Base-by-base conservation (phyloP, 371 early-diverging fungal genomes). In the Rhizomucor miehei region DNA sequence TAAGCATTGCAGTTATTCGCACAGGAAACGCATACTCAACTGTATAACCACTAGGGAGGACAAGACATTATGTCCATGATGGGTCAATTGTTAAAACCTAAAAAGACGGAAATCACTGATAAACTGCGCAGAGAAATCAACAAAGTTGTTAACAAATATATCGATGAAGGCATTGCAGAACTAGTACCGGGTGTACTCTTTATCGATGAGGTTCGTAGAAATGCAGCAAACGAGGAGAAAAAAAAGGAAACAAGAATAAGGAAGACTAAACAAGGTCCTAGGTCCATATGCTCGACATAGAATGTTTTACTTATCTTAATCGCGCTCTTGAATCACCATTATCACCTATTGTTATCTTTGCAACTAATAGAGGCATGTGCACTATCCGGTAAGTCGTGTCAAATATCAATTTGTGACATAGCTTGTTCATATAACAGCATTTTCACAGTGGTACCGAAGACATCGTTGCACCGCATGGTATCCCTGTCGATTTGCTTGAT, bases 261-360 rank as follows among this genome's bases (percentile, higher is more conserved):
- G 9, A 17, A 41, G 9, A 0, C 44, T 29, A 17, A 35, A 19
- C 25, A 2, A 8, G 5, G 29, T 29, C 21, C 10, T 51, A 77
- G 80, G 97, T 96, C 9, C 99, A 99, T 65, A 93, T 99, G 93
- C 86, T 99, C 37, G 98, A 99, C 76, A 91, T 97, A 56, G 99
- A 99, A 75, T 97, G 98, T 75, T 99, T 99, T 66, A 94, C 98
- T 0, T 99, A 96, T 65, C 81, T 99, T 48, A 99, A 98, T 84
- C 91, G 97, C 39, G 94, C 97, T 11, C 82, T 97, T 44, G 99
- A 99, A 71, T 90, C 91, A 17, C 81, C 90, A 14, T 77, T 96
- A 35, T 89, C 95, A 24, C 99, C 99, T n/a, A 92, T 99, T 60
- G 96, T 99, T 12, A 89, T 99, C 43, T 88, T 99, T 63, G 97